Base-by-base conservation (phyloP, 2,329 filamentous ascomycete species). In the Aspergillus amoenus region DNA sequence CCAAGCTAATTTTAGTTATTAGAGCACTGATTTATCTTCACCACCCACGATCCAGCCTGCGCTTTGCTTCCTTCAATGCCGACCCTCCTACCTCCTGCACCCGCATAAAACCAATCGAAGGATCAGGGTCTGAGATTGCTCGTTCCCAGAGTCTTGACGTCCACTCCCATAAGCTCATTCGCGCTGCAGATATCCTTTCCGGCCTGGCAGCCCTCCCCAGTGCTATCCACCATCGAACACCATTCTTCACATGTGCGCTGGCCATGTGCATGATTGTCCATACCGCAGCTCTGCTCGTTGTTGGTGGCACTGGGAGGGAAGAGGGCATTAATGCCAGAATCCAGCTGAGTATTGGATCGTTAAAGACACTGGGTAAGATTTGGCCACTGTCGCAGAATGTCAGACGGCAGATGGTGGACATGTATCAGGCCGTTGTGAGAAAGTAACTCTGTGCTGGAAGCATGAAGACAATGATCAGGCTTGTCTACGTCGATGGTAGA, bases 191-290 rank as follows among this genome's bases (percentile, higher is more conserved):
- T 63, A 85, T 87, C 52, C 88, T 95, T 61, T 88, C 87, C 60
- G 88, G 88, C 1, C 84, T 93, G 21, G 87, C 88, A 0, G 84
- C 86, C 2, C 64, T 64, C 12, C 66, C 62, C 4, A 62, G 47
- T 46, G 81, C 85, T 0, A 75, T 92, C 4, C 79, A 86, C 2
- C 82, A 82, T 30, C 89, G 93, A 71, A 90, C 84, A 0, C 89
- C 90, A 60, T 91, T 91, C 73, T 89, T 92, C 73, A 88, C 85
- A n/a, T 92, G 89, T 68, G 86, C 88, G 22, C 78, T 92, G 46
- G 88, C 88, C 2, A 79, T 91, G 45, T 87, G 86, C 2, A 88
- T 88, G 2, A 87, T 90, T 60, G 87, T 92, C 2, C 88, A 92
- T 65, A 81, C 92, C 6, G 89, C 86, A 54, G 88, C 88, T 62